A percentile compares a stretch with the other conserved stretches of the same genome.
Evolutionary conservation across 169 alveolate species (phyloP).

Genomic region (Cryptosporidium ubiquitum): DNA sequence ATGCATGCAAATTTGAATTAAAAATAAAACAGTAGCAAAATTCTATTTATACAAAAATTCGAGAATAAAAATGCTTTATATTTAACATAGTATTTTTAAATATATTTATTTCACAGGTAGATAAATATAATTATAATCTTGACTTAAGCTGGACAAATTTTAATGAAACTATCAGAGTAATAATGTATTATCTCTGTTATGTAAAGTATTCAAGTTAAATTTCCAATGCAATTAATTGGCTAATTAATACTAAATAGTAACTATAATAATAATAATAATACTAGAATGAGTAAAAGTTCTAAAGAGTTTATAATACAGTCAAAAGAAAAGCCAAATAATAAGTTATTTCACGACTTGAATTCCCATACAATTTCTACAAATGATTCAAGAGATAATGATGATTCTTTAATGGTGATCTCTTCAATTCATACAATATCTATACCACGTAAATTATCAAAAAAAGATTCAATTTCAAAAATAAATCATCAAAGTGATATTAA

Average conservation of each 20-base stretch:
- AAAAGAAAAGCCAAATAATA: not conserved
- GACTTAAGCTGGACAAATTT: not conserved
- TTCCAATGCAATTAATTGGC: not conserved
- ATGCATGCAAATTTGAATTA: slow-evolving; percentile 11
- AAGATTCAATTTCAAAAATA: not conserved
- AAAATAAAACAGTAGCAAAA: not conserved
- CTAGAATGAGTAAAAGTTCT: not conserved
- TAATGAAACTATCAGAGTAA: not conserved
- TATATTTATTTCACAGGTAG: not conserved
- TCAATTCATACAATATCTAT: not conserved
- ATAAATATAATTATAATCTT: not conserved
- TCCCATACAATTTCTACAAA: slow-evolving; percentile 53
- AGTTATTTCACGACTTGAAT: slow-evolving; percentile 27
- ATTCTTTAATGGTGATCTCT: slow-evolving; percentile 19
- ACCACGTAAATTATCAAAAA: not conserved
- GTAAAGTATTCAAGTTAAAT: not conserved
- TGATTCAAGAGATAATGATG: slow-evolving; percentile 37
- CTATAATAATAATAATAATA: not conserved
- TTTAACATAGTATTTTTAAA: not conserved
- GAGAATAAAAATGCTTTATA: slow-evolving; percentile 2
- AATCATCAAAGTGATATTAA: not conserved
- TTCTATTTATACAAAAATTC: not conserved
- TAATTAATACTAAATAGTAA: slow-evolving; percentile 12
- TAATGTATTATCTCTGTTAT: not conserved
- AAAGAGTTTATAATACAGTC: not conserved